A percentile compares a stretch with the other conserved stretches of the same genome.
phyloP scores from a whole-genome alignment of 2,329 filamentous ascomycete genomes.

The Neonectria faginata region DNA sequence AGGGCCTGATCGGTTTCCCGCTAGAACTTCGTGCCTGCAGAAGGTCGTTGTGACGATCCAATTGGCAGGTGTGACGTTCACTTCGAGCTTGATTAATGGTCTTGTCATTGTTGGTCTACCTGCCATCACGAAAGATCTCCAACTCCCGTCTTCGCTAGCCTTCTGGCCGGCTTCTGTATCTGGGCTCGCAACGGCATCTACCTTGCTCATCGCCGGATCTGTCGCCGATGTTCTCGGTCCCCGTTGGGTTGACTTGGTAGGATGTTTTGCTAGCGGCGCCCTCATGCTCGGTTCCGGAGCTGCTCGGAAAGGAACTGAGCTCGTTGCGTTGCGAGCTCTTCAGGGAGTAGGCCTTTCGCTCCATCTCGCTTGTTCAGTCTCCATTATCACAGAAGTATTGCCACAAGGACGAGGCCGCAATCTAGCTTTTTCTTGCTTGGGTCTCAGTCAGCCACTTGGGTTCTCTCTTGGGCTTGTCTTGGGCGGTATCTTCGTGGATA shows the following conservation, averaged over 20 bases:
- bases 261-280: slow-evolving; percentile 46
- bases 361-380: slow-evolving; percentile 51
- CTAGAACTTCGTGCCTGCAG: slow-evolving; percentile 31
- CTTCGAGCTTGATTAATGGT: slow-evolving; percentile 41
- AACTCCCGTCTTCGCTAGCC: slow-evolving; percentile 48
- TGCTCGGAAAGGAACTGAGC: slow-evolving; percentile 46
- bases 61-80: slow-evolving; percentile 43
- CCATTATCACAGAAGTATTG: slow-evolving; percentile 50
- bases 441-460: slow-evolving; percentile 60
- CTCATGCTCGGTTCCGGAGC: slow-evolving; percentile 51
- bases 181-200: slow-evolving; percentile 51
- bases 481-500: slow-evolving; percentile 61
- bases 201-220: slow-evolving; percentile 54
- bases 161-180: slow-evolving; percentile 56
- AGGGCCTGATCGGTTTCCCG: background rate
- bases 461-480: slow-evolving; percentile 64
- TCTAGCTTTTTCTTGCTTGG: slow-evolving; percentile 57
- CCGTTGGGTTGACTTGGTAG: slow-evolving; percentile 49
- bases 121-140: slow-evolving; percentile 53
- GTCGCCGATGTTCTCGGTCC: slow-evolving; percentile 54
- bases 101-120: slow-evolving; percentile 56
- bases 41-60: slow-evolving; percentile 39
- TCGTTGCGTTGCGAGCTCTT: slow-evolving; percentile 54
- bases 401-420: slow-evolving; percentile 52
- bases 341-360: slow-evolving; percentile 55